These are phyloP conservation scores for Thoreauomyces humboldtii DNA, from an alignment of 192 early-diverging fungal genomes.

Conservation along the genomic window DNA sequence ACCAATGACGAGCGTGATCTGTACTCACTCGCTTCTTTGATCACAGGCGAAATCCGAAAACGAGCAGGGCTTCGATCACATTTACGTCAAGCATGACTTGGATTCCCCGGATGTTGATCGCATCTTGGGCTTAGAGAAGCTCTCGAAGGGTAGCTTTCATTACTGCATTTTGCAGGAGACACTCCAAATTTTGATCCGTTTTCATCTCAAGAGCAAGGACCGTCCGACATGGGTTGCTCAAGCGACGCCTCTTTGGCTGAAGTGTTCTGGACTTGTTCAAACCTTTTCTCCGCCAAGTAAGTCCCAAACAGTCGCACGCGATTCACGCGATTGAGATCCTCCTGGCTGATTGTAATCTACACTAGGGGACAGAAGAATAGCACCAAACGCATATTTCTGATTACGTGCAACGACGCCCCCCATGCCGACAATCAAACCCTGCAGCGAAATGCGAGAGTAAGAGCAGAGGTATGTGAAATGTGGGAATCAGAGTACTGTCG, in stretches of 20 bases:
- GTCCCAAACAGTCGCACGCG: no score
- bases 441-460: conserved; percentile 50
- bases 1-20: no score
- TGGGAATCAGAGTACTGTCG: no score
- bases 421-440: conserved; percentile 45
- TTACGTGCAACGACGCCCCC: conserved; percentile 71
- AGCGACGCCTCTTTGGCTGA: conserved; percentile 58
- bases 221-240: conserved; percentile 37
- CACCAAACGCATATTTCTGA: conserved; percentile 66
- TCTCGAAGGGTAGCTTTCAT: conserved; percentile 47
- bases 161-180: no score
- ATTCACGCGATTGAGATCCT: background rate
- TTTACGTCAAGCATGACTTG: conserved; percentile 61
- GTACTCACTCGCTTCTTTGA: no score
- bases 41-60: conserved; percentile 43
- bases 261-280: conserved; percentile 62
- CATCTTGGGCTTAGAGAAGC: conserved; percentile 57
- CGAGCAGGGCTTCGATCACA: conserved; percentile 51
- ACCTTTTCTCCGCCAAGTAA: conserved; percentile 59
- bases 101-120: conserved; percentile 58
- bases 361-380: conserved; percentile 44
- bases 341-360: background rate
- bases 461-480: conserved; percentile 23
- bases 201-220: background rate
- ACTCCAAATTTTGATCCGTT: no score